Conservation (phyloP, 2,329 filamentous ascomycete species). For the Purpureocillium lavendulum region DNA sequence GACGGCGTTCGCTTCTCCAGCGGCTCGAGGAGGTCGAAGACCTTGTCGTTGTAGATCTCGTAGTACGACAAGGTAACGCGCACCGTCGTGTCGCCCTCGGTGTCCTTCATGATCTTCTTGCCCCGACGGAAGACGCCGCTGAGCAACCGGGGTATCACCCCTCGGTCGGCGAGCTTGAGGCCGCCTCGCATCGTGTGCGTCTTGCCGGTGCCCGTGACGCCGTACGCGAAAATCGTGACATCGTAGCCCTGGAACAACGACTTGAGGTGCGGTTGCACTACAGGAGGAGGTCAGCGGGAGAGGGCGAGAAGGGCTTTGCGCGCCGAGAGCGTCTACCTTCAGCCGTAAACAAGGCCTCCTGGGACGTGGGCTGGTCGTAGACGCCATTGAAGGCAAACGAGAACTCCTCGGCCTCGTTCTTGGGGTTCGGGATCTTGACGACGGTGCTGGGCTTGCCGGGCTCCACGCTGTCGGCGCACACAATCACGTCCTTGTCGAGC, state of each 20-base stretch:
- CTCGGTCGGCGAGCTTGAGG: conserved; percentile 74
- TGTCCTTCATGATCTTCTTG: conserved; percentile 78
- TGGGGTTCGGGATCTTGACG: conserved; percentile 86
- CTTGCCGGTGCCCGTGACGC: conserved; percentile 88
- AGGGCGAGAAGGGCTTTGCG: neutral
- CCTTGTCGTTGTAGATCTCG: conserved; percentile 95
- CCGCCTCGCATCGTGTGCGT: conserved; percentile 95
- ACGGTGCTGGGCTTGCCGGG: conserved; percentile 55
- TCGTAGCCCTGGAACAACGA: conserved; percentile 85
- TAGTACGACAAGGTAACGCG: conserved; percentile 80
- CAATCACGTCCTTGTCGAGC: conserved; percentile 79
- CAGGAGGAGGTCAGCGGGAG: neutral
- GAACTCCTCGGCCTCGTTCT: conserved; percentile 85
- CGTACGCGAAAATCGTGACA: conserved; percentile 86
- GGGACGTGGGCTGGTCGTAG: conserved; percentile 70
- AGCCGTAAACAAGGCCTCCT: conserved; percentile 80
- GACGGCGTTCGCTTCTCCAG: conserved; percentile 77
- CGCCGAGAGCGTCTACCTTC: conserved; percentile 53
- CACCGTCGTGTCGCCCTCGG: conserved; percentile 59
- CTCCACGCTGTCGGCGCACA: conserved; percentile 56
- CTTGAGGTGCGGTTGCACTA: conserved; percentile 84
- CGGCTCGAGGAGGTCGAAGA: conserved; percentile 82
- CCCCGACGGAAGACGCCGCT: conserved; percentile 79
- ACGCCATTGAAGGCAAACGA: conserved; percentile 93
- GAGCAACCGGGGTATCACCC: conserved; percentile 77